phyloP scores from a whole-genome alignment of 192 early-diverging fungal species.

The Backusella westeae region DNA sequence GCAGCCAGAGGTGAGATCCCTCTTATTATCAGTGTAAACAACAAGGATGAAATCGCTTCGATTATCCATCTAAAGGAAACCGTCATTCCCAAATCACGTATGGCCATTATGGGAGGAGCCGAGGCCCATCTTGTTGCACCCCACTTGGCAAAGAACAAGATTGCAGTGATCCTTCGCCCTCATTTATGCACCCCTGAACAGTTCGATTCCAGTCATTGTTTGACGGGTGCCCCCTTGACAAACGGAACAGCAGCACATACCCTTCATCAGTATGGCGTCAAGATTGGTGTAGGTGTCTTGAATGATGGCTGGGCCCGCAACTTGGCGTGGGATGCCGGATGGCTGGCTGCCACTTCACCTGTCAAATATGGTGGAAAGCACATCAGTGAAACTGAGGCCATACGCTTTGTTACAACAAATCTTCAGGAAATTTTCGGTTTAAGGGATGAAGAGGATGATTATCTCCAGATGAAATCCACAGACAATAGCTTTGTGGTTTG shows the following conservation, averaged over 20 bases:
- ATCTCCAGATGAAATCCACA: background rate
- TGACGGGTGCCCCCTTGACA: slow-evolving; percentile 51
- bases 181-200: slow-evolving; percentile 59
- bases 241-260: slow-evolving; percentile 51
- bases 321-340: slow-evolving; percentile 78
- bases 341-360: slow-evolving; percentile 45
- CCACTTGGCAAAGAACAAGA: slow-evolving; percentile 48
- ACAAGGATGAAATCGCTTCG: slow-evolving; percentile 65
- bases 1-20: slow-evolving; percentile 52
- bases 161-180: slow-evolving; percentile 66
- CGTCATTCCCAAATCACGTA: slow-evolving; percentile 39
- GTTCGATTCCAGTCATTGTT: slow-evolving; percentile 61
- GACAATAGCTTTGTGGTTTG: slow-evolving; percentile 52
- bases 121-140: slow-evolving; percentile 66
- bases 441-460: slow-evolving; percentile 19
- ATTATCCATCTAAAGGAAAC: slow-evolving; percentile 59
- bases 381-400: slow-evolving; percentile 59
- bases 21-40: slow-evolving; percentile 44
- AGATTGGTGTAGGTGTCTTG: slow-evolving; percentile 50
- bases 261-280: slow-evolving; percentile 58
- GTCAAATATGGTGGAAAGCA: slow-evolving; percentile 15
- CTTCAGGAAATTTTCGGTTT: slow-evolving; percentile 66
- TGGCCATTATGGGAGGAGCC: slow-evolving; percentile 61
- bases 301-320: slow-evolving; percentile 58
- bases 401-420: slow-evolving; percentile 69